Percentiles rank a stretch among this genome's conserved stretches.
Conservation (phyloP, 2,329 filamentous ascomycete genomes). For the Colletotrichum sojae region DNA sequence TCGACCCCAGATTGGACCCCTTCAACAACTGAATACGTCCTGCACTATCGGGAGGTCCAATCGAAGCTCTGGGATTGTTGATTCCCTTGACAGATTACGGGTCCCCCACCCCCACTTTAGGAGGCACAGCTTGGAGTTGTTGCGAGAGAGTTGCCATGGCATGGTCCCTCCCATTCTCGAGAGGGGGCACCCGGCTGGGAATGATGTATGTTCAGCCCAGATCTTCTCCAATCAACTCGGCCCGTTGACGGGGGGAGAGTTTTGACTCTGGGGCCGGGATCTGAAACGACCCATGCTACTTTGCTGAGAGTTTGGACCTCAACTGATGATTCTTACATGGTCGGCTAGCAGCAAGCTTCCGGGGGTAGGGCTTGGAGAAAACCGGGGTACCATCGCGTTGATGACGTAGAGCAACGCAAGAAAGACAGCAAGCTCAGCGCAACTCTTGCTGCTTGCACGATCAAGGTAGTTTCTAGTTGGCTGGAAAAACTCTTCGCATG, state of each 20-base stretch:
- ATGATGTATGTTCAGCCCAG: constrained; percentile 7
- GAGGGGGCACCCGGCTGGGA: constrained; percentile 12
- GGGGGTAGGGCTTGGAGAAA: constrained; percentile 7
- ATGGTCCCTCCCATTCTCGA: constrained; percentile 7
- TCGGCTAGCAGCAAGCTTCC: constrained; percentile 1
- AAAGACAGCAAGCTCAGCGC: not conserved
- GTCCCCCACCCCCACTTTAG: constrained; percentile 33
- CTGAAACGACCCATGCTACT: constrained; percentile 9
- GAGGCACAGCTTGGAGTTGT: constrained; percentile 1
- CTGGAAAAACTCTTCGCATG: constrained; percentile 6
- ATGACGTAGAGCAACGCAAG: constrained; percentile 14
- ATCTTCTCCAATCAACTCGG: constrained; percentile 32
- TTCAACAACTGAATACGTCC: constrained; percentile 1
- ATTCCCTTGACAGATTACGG: constrained; percentile 30
- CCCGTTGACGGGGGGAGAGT: not conserved
- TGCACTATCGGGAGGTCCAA: constrained; percentile 6
- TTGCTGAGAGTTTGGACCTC: not conserved
- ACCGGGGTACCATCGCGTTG: not conserved
- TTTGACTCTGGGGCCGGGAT: constrained; percentile 27
- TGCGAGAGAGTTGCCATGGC: not conserved
- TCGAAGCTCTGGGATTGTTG: constrained; percentile 16
- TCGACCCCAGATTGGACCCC: constrained; percentile 11
- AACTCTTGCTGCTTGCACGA: not conserved
- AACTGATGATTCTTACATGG: constrained; percentile 17
- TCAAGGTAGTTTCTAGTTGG: not conserved